Evolutionary conservation across 768 basidiomycete genomes (phyloP), one percentile per base, ranked within the genome.

Genomic region (Mycena metata): DNA sequence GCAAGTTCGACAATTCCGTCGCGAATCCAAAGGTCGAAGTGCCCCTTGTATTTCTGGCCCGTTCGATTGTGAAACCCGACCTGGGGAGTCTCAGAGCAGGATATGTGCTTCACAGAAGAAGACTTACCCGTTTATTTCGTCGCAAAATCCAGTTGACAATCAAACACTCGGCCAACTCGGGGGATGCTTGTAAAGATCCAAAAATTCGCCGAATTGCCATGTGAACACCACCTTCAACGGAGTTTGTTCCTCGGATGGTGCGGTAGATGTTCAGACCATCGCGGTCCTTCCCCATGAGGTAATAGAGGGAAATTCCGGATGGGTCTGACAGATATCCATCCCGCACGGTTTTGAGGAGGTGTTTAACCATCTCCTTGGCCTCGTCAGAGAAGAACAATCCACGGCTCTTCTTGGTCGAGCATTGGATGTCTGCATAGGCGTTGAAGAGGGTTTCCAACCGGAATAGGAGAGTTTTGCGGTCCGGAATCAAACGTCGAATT

Each of bases 181-280:
- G 64, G 1, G 73, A 75, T 23, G 68, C 69, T 68, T 66, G 61
- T 8, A 74, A 60, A 4, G 74, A 72, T 2, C 63, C 61, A 66
- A 74, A 75, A 15, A 49, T 46, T 21, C 47, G 47, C 16, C 66
- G 75, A 8, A 76, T 36, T 36, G 36, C 36, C 36, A 36, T 36
- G 12, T 36, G 36, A 36, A 36, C 36, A 36, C 36, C 36, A 36
- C 36, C 36, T 12, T 36, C 36, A 12, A 36, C 36, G 12, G 36
- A 36, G 12, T 36, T 36, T 36, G 36, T 36, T 12, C 36, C 74
- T 35, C 66, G 59, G 21, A 67, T 55, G 24, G 49, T 54, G 13
- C 70, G 39, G 24, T 75, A 75, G 0, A 71, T 1, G 1, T 51
- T 55, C 5, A 76, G 60, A 23, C 69, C 70, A 66, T 72, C 35